A percentile compares a stretch with the other conserved stretches of the same genome.
Evolutionary conservation across 2,329 filamentous ascomycete genomes (phyloP).

Genomic region (Calycina herbarum): DNA sequence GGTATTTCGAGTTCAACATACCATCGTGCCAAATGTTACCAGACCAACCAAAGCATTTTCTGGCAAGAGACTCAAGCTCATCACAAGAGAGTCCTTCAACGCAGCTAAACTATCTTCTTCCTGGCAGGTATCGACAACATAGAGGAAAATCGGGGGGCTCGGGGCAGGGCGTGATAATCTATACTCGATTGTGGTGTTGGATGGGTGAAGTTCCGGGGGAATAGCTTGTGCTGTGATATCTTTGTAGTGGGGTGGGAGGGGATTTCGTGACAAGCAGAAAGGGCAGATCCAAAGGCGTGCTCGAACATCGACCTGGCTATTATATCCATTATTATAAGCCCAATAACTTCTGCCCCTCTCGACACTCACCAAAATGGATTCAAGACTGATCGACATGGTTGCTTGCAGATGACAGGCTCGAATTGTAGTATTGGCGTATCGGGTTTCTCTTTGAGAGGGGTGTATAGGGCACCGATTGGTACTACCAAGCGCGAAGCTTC

Average conservation of each 20-base stretch:
- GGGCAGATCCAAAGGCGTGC: constrained; percentile 87
- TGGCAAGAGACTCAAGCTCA: constrained; percentile 79
- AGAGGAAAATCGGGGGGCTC: constrained; percentile 82
- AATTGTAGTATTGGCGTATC: constrained; percentile 89
- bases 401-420: constrained; percentile 95
- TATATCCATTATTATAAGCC: constrained; percentile 27
- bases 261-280: constrained; percentile 82
- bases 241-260: constrained; percentile 83
- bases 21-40: constrained; percentile 92
- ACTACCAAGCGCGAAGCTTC: constrained; percentile 94
- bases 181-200: constrained; percentile 89
- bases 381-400: constrained; percentile 90
- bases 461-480: constrained; percentile 94
- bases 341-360: neutral
- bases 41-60: constrained; percentile 80
- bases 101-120: constrained; percentile 83
- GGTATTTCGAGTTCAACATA: constrained; percentile 42
- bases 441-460: constrained; percentile 90
- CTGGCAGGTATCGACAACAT: constrained; percentile 86
- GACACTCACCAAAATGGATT: constrained; percentile 87
- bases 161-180: constrained; percentile 77
- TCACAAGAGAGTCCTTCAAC: constrained; percentile 81
- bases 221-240: constrained; percentile 83
- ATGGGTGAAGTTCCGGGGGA: constrained; percentile 77
- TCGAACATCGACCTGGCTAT: constrained; percentile 78